Evolutionary conservation across 345 rosid genomes (phyloP), one percentile per base, ranked within the genome.

Genomic region (Erodium maritimum): DNA sequence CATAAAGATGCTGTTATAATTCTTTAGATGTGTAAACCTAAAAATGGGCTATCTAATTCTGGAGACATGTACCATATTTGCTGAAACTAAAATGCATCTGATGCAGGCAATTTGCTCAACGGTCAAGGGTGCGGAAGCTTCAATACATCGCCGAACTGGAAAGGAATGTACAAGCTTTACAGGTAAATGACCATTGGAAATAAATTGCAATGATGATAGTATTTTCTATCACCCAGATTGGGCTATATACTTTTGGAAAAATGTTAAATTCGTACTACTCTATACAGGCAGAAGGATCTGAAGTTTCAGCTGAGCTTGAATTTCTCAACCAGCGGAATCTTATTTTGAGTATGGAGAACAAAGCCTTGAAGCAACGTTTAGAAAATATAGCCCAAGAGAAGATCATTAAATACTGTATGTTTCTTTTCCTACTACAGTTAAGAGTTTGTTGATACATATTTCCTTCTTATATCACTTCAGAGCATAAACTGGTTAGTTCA

Each of bases 131-230:
- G 25, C 88, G 99, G 21, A 94, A 94, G 74, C 97, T 94, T 67
- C 99, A 94, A 76, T 90, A 90, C 76, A 94, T 94, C 71, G 90
- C 99, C 74, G 99, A 94, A 76, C 74, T 90, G 74, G 99, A 94
- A 83, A 84, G 90, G 60, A 87, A 84, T 75, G 99, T 94, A 37
- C 97, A 94, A 76, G 80, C 86, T 74, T 87, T 94, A 70, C 96
- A 94, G 90, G 99, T 73, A 70, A 78, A n/a, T 72, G 70, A 50
- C 50, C 22, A 23, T 61, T 52, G 60, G 65, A 61, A 59, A 52
- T 52, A 55, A 21, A 23, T 48, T 37, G 45, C 18, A 20, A 0
- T 10, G 55, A 48, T 12, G 17, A 42, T 14, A 7, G 14, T 11
- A 16, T 42, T 42, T 42, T 12, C 48, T 7, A 10, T 10, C 12